phyloP scores from a whole-genome alignment of 2,329 filamentous ascomycete species.

The Arthrobotrys sphaeroides region DNA sequence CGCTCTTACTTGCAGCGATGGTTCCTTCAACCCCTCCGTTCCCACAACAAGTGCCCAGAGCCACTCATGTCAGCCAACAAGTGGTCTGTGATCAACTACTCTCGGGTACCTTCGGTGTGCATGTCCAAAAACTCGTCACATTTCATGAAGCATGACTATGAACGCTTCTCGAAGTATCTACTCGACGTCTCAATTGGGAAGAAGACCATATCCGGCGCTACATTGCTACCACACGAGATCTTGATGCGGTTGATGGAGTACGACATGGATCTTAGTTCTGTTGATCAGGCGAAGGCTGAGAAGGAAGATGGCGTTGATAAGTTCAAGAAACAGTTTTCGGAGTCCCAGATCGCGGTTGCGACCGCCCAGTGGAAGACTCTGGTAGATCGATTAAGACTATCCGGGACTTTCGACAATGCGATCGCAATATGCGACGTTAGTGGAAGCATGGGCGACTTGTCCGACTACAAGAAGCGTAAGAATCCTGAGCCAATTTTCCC shows the following conservation, averaged over 20 bases:
- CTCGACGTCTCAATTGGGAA: slow-evolving; percentile 65
- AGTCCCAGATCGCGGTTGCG: slow-evolving; percentile 60
- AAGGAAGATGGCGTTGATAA: slow-evolving; percentile 47
- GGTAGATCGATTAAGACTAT: slow-evolving; percentile 69
- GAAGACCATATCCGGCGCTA: slow-evolving; percentile 67
- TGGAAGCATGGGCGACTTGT: slow-evolving; percentile 64
- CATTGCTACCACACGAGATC: slow-evolving; percentile 66
- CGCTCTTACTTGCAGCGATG: slow-evolving; percentile 63
- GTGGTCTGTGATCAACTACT: slow-evolving; percentile 67
- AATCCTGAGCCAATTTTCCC: slow-evolving; percentile 66
- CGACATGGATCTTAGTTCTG: background rate
- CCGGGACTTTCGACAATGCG: slow-evolving; percentile 66
- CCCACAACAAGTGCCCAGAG: slow-evolving; percentile 67
- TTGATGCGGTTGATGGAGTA: slow-evolving; percentile 59
- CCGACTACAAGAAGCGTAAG: slow-evolving; percentile 62
- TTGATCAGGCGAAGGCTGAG: slow-evolving; percentile 26
- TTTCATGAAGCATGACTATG: slow-evolving; percentile 66
- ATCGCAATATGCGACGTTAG: slow-evolving; percentile 71
- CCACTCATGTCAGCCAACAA: slow-evolving; percentile 64
- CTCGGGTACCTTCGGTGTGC: slow-evolving; percentile 68
- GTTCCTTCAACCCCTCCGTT: slow-evolving; percentile 66
- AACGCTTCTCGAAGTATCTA: slow-evolving; percentile 66
- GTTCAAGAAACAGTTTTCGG: slow-evolving; percentile 58
- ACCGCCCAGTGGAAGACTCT: slow-evolving; percentile 69
- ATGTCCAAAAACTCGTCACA: slow-evolving; percentile 67